Conservation (phyloP, 2,329 filamentous ascomycete genomes). For the Thelonectria olida region DNA sequence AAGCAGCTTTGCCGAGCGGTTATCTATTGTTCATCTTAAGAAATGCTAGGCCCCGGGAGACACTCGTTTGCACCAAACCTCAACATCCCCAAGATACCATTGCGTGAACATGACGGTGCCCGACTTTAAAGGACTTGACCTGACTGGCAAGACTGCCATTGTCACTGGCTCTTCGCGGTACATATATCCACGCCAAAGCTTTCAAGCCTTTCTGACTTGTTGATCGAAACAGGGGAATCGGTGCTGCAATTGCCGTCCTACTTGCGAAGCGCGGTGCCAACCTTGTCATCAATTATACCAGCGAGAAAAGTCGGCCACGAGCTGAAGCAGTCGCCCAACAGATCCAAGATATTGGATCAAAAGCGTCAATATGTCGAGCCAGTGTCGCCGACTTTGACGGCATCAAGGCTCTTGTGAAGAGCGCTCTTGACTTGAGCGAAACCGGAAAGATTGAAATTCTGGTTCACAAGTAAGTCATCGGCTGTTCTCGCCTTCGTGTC, state of each 20-base stretch:
- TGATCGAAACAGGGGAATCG: conserved; percentile 24
- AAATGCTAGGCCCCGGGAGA: no score
- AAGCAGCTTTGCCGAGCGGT: no score
- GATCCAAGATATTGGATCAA: conserved; percentile 25
- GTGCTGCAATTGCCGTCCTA: conserved; percentile 25
- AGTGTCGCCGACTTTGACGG: conserved; percentile 26
- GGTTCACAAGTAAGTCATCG: conserved; percentile 37
- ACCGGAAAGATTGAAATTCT: conserved; percentile 37
- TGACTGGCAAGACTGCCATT: conserved; percentile 37
- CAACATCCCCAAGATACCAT: no score
- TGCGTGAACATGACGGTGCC: no score
- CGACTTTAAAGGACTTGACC: conserved; percentile 32
- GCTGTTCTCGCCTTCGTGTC: no score
- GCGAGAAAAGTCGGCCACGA: conserved; percentile 21
- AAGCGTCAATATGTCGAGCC: conserved; percentile 25
- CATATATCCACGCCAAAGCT: not conserved
- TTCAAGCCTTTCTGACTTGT: not conserved
- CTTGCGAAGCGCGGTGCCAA: conserved; percentile 30
- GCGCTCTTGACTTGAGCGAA: conserved; percentile 26
- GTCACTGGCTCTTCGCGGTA: conserved; percentile 34
- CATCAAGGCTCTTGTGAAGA: conserved; percentile 25
- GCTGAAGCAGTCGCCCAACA: conserved; percentile 24
- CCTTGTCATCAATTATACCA: conserved; percentile 33
- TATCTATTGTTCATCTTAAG: no score
- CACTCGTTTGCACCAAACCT: no score